phyloP scores from a whole-genome alignment of 2,329 filamentous ascomycete genomes.

The Aureobasidium sp. region DNA sequence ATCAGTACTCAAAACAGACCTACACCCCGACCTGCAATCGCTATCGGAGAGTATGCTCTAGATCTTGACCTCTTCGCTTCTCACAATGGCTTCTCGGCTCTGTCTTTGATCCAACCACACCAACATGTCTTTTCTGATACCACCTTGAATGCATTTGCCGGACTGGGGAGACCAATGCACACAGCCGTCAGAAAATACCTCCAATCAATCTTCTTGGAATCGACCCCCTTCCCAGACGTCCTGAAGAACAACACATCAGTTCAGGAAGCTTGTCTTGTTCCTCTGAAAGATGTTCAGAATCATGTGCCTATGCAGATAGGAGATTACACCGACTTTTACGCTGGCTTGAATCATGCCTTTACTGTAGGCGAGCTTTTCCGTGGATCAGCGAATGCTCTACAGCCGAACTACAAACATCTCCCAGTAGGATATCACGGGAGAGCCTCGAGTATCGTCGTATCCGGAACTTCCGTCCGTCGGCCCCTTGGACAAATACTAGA shows the following conservation, averaged over 20 bases:
- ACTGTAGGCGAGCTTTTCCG: constrained; percentile 66
- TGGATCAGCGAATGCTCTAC: constrained; percentile 61
- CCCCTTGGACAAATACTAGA: constrained; percentile 67
- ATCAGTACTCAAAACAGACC: constrained; percentile 55
- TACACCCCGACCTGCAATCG: constrained; percentile 57
- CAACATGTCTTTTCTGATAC: constrained; percentile 55
- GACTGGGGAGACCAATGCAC: constrained; percentile 60
- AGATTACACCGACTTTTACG: constrained; percentile 83
- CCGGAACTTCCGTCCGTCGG: constrained; percentile 63
- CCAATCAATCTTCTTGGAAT: constrained; percentile 55
- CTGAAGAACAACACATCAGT: constrained; percentile 55
- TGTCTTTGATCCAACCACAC: constrained; percentile 50
- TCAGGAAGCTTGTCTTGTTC: constrained; percentile 51
- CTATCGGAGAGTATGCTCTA: constrained; percentile 64
- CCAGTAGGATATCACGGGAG: constrained; percentile 78
- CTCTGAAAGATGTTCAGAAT: constrained; percentile 50
- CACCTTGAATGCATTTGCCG: constrained; percentile 66
- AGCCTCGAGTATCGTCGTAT: constrained; percentile 66
- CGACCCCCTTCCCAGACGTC: constrained; percentile 52
- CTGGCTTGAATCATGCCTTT: constrained; percentile 69
- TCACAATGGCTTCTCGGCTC: constrained; percentile 50
- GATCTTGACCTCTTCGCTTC: constrained; percentile 58
- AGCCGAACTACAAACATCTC: constrained; percentile 73
- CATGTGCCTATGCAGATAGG: constrained; percentile 71
- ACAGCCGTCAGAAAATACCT: constrained; percentile 60